Evolutionary conservation across 805 yeast genomes (phyloP).

Genomic region (Komagataella phaffii): DNA sequence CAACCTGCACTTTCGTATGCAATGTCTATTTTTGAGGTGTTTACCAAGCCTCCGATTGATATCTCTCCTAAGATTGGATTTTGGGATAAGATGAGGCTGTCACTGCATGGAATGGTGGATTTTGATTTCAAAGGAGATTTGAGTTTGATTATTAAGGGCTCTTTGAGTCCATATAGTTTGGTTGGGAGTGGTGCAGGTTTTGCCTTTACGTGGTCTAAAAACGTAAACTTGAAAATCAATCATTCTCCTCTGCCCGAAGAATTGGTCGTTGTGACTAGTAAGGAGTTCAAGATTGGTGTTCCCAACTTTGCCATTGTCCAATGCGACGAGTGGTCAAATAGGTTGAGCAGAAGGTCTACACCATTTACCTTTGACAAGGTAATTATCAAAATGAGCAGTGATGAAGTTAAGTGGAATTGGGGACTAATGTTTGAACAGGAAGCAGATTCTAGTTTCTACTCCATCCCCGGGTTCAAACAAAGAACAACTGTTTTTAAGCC

Average conservation of each 20-base stretch:
- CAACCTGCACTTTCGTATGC: conserved; percentile 76
- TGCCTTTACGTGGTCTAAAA: conserved; percentile 52
- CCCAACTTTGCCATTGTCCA: conserved; percentile 58
- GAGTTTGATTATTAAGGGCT: conserved; percentile 53
- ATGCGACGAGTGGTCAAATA: conserved; percentile 34
- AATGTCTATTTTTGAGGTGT: conserved; percentile 65
- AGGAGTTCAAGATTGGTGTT: conserved; percentile 51
- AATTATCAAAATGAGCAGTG: conserved; percentile 12
- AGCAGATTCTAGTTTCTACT: conserved; percentile 9
- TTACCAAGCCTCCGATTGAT: conserved; percentile 83
- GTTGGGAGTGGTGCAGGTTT: conserved; percentile 65
- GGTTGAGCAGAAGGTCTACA: conserved; percentile 1
- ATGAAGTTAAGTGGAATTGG: conserved; percentile 23
- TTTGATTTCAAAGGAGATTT: conserved; percentile 38
- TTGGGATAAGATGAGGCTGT: conserved; percentile 79
- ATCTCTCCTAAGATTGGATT: conserved; percentile 77
- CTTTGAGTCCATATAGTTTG: conserved; percentile 66
- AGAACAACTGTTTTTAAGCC: conserved; percentile 37
- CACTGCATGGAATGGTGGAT: conserved; percentile 57
- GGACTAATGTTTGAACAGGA: conserved; percentile 46
- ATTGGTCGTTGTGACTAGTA: conserved; percentile 51
- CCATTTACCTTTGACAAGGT: conserved; percentile 1
- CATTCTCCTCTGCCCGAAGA: conserved; percentile 53
- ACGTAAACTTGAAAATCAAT: conserved; percentile 49
- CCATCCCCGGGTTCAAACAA: conserved; percentile 2